phyloP scores from a whole-genome alignment of 306 rosid species.

The Astragalus membranaceus region DNA sequence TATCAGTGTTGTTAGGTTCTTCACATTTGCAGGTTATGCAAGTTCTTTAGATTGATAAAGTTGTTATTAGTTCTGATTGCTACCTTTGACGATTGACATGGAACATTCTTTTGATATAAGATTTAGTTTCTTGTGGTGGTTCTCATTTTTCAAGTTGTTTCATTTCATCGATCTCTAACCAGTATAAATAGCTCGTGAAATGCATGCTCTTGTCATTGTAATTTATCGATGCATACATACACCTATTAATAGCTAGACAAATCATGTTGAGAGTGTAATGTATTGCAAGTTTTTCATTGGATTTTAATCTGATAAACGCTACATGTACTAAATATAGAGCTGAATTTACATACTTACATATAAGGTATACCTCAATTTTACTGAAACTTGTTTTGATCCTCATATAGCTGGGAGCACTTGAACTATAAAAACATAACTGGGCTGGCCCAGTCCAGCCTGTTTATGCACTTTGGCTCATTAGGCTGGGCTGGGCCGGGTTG shows the following conservation, averaged over 20 bases:
- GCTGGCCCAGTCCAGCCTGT: too few species aligned
- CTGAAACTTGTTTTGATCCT: too few species aligned
- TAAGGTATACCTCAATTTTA: too few species aligned
- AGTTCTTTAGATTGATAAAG: conserved; percentile 33
- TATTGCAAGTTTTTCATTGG: neutral
- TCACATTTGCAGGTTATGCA: conserved; percentile 24
- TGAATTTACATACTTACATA: neutral
- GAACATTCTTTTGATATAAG: conserved; percentile 35
- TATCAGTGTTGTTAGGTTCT: conserved; percentile 24
- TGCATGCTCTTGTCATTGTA: neutral
- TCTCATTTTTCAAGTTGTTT: neutral
- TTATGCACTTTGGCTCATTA: too few species aligned
- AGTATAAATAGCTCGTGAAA: neutral
- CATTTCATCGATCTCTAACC: neutral
- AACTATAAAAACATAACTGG: too few species aligned
- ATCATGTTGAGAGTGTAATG: neutral
- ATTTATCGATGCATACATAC: neutral
- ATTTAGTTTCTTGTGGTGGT: conserved; percentile 20
- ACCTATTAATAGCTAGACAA: neutral
- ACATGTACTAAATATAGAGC: neutral
- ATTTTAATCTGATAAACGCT: neutral
- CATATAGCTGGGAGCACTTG: too few species aligned
- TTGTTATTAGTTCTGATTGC: conserved; percentile 36
- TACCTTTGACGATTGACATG: conserved; percentile 23
- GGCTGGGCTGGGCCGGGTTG: too few species aligned